Conservation (phyloP, 345 rosid species). For the Rhodomyrtus tomentosa region DNA sequence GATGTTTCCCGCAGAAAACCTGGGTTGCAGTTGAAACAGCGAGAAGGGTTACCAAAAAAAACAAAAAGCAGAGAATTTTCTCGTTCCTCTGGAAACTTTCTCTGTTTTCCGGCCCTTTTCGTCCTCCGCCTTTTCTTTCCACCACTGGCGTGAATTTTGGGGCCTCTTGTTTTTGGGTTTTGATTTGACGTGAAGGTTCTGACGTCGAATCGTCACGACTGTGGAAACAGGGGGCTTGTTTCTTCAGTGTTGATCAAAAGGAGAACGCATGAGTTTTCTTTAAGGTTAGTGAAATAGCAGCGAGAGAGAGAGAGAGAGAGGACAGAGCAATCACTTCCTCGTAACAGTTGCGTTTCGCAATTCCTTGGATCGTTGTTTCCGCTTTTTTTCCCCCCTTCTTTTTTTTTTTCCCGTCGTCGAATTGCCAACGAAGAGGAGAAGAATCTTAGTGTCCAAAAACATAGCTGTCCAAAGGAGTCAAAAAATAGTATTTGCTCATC, state of each 20-base stretch:
- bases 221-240: conserved; percentile 1
- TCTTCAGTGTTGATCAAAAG: neutral
- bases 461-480: conserved; percentile 55
- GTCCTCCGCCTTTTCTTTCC: neutral
- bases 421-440: neutral
- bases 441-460: conserved; percentile 23
- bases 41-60: neutral
- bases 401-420: neutral
- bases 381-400: neutral
- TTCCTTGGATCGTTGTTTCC: neutral
- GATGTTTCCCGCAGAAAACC: neutral
- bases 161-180: neutral
- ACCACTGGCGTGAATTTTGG: neutral
- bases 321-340: neutral
- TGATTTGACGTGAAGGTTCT: conserved; percentile 19
- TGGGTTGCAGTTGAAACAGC: neutral
- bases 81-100: neutral
- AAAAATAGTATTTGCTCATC: conserved; percentile 29
- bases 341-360: neutral
- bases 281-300: conserved; percentile 6
- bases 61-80: neutral
- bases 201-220: conserved; percentile 4
- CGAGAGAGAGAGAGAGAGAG: neutral
- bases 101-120: neutral
- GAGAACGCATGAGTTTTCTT: conserved; percentile 29